Conservation (phyloP, 805 yeast genomes). For the Sugiyamaella qingdaonensis region DNA sequence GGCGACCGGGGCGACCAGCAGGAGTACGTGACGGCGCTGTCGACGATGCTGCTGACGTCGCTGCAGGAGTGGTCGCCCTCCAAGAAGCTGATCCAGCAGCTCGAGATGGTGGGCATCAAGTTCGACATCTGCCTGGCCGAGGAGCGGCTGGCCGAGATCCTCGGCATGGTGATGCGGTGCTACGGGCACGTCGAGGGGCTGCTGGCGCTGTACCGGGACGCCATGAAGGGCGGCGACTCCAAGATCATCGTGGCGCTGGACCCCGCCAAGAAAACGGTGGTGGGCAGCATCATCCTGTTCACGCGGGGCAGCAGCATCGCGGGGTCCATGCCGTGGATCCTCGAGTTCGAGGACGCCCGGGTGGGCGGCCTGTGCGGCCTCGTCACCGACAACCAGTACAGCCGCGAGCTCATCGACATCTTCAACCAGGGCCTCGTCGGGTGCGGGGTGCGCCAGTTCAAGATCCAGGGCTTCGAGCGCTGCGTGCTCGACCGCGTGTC, state of each 20-base stretch:
- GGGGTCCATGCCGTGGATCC: conserved; percentile 49
- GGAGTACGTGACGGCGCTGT: conserved; percentile 8
- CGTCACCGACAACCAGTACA: conserved; percentile 47
- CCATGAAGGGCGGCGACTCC: conserved; percentile 32
- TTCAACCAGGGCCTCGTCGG: conserved; percentile 56
- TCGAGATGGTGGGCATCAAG: conserved; percentile 53
- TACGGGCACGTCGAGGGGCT: conserved; percentile 23
- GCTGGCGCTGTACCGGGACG: conserved; percentile 24
- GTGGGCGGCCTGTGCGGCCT: conserved; percentile 54
- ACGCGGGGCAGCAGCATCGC: conserved; percentile 44
- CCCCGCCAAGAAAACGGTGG: conserved; percentile 48
- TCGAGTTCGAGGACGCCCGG: conserved; percentile 34
- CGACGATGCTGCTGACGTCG: conserved; percentile 39
- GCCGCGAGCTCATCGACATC: conserved; percentile 47
- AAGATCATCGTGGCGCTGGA: conserved; percentile 51
- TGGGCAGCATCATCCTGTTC: conserved; percentile 40
- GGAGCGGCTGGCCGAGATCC: conserved; percentile 33
- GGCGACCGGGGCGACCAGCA: conserved; percentile 1
- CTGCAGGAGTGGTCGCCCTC: conserved; percentile 50
- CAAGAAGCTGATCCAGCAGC: conserved; percentile 48
- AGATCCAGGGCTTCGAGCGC: conserved; percentile 30
- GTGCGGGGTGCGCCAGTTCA: conserved; percentile 48
- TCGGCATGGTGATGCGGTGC: conserved; percentile 36
- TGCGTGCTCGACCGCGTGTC: conserved; percentile 29
- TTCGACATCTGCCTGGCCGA: conserved; percentile 47